Percentiles rank a stretch among this genome's conserved stretches.
Conservation (phyloP, 768 basidiomycete species). For the Hortiboletus campestris region DNA sequence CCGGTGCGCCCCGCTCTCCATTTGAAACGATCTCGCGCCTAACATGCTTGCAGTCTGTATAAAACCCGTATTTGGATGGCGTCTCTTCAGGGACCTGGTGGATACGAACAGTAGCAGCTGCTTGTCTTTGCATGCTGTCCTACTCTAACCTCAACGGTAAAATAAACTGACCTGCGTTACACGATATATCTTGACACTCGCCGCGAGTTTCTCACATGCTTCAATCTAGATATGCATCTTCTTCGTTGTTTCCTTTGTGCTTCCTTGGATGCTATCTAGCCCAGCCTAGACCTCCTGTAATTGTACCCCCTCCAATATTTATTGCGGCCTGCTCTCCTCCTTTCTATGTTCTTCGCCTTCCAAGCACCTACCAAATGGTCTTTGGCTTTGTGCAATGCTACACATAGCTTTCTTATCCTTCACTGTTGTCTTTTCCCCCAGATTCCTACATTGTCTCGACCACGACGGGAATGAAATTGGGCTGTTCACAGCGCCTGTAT, state of each 20-base stretch:
- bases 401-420: neutral
- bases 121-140: neutral
- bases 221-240: conserved; percentile 34
- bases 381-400: neutral
- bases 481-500: conserved; percentile 23
- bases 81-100: conserved; percentile 57
- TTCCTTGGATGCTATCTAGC: conserved; percentile 30
- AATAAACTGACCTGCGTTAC: conserved; percentile 16
- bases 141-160: conserved; percentile 3
- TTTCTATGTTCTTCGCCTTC: neutral
- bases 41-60: conserved; percentile 57
- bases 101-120: conserved; percentile 41
- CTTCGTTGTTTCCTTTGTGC: neutral
- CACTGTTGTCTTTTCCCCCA: neutral
- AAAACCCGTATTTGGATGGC: conserved; percentile 98
- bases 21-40: conserved; percentile 6
- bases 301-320: conserved; percentile 27
- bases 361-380: neutral
- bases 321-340: neutral
- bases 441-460: neutral
- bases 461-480: conserved; percentile 4
- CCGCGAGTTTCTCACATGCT: conserved; percentile 7
- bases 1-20: conserved; percentile 45
- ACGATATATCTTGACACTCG: conserved; percentile 25
- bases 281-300: conserved; percentile 32